phyloP scores from a whole-genome alignment of 2,329 filamentous ascomycete species.

The Anthostomella pinea region DNA sequence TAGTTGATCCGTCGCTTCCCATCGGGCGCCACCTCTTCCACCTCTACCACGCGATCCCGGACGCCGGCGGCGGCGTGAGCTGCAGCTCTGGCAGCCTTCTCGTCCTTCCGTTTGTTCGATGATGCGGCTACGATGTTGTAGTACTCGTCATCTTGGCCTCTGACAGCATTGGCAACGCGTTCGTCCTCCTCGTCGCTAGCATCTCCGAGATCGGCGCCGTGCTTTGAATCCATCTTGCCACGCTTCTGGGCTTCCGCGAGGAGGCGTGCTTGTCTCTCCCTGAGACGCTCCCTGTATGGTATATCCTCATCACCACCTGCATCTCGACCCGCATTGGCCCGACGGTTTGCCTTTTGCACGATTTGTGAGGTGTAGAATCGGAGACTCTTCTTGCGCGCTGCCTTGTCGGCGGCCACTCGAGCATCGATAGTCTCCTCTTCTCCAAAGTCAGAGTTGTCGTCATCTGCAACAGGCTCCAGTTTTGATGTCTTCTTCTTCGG shows the following conservation, averaged over 20 bases:
- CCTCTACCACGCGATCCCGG: constrained; percentile 59
- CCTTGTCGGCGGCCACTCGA: constrained; percentile 81
- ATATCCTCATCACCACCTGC: constrained; percentile 79
- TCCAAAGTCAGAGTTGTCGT: constrained; percentile 84
- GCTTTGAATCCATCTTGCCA: constrained; percentile 62
- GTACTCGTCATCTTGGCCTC: constrained; percentile 68
- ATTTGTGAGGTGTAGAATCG: constrained; percentile 99
- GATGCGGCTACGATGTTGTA: constrained; percentile 81
- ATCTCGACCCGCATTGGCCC: constrained; percentile 67
- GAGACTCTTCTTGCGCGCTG: constrained; percentile 82
- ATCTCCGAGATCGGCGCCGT: constrained; percentile 64
- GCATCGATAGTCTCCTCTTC: constrained; percentile 80
- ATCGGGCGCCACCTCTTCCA: constrained; percentile 71
- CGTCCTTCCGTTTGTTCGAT: constrained; percentile 69
- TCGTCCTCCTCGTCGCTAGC: constrained; percentile 68
- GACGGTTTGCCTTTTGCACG: constrained; percentile 88
- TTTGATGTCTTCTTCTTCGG: constrained; percentile 44
- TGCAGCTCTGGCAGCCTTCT: constrained; percentile 59
- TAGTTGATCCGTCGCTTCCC: constrained; percentile 93
- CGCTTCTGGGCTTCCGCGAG: constrained; percentile 85
- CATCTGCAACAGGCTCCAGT: constrained; percentile 28
- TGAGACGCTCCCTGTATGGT: constrained; percentile 83
- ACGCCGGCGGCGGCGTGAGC: constrained; percentile 61
- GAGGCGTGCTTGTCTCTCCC: constrained; percentile 80
- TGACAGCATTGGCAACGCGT: constrained; percentile 47